phyloP scores from a whole-genome alignment of 768 basidiomycete species.

The Lentinula sp. region DNA sequence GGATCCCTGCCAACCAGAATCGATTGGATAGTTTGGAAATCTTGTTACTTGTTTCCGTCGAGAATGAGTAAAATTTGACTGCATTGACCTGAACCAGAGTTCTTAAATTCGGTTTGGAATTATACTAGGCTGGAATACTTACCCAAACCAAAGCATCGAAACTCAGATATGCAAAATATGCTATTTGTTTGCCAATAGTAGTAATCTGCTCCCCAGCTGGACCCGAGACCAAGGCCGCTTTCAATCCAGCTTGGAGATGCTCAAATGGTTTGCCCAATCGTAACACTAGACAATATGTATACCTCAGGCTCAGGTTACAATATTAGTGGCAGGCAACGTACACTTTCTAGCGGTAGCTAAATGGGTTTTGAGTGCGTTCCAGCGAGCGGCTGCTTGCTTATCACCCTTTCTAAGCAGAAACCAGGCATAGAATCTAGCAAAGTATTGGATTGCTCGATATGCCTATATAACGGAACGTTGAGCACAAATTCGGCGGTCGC shows the following conservation, averaged over 20 bases:
- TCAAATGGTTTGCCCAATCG: slow-evolving; percentile 92
- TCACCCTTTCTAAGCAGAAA: slow-evolving; percentile 63
- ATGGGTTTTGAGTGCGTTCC: slow-evolving; percentile 81
- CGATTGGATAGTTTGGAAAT: slow-evolving; percentile 66
- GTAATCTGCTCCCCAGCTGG: slow-evolving; percentile 68
- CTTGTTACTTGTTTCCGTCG: slow-evolving; percentile 53
- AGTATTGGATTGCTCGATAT: slow-evolving; percentile 89
- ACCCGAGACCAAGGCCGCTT: slow-evolving; percentile 49
- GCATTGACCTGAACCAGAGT: slow-evolving; percentile 46
- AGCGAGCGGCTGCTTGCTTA: slow-evolving; percentile 66
- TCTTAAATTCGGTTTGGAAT: not conserved
- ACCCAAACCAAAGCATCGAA: slow-evolving; percentile 89
- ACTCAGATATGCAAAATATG: slow-evolving; percentile 82
- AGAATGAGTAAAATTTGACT: slow-evolving; percentile 57
- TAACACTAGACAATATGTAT: slow-evolving; percentile 51
- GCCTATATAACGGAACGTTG: slow-evolving; percentile 36
- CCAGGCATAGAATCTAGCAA: slow-evolving; percentile 86
- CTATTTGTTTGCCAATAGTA: slow-evolving; percentile 76
- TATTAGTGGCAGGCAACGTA: slow-evolving; percentile 26
- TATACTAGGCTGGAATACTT: slow-evolving; percentile 16
- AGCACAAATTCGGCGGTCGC: not conserved
- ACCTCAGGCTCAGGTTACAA: no score
- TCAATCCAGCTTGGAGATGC: slow-evolving; percentile 85
- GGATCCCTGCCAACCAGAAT: slow-evolving; percentile 86
- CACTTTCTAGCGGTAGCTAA: slow-evolving; percentile 84